Percentiles rank a stretch among this genome's conserved stretches.
These are phyloP conservation scores for Eucalyptus cladocalyx DNA, from an alignment of 345 rosid species.

Conservation along the genomic window DNA sequence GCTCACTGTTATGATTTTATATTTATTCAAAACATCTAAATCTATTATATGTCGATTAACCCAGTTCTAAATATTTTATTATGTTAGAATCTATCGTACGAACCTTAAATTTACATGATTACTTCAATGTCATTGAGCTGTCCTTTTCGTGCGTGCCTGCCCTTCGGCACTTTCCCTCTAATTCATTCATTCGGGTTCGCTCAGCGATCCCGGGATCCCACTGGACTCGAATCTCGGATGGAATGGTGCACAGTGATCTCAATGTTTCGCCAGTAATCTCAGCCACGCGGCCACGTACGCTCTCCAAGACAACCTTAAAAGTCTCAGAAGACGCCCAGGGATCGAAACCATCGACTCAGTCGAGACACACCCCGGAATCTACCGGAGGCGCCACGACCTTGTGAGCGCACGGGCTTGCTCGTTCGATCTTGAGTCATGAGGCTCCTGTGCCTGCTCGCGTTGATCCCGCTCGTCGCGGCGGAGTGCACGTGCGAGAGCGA, in stretches of 20 bases:
- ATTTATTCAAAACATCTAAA: too few species aligned
- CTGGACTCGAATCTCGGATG: not conserved
- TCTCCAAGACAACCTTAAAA: not conserved
- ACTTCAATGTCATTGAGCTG: too few species aligned
- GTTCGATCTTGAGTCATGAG: not conserved
- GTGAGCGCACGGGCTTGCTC: not conserved
- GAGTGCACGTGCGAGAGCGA: constrained; percentile 15
- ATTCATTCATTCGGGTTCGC: not conserved
- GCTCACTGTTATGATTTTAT: too few species aligned
- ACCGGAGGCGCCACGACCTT: not conserved
- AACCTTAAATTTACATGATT: too few species aligned
- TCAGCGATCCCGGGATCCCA: not conserved
- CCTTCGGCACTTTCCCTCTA: too few species aligned
- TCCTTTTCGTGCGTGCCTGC: too few species aligned
- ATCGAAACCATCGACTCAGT: not conserved
- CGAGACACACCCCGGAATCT: not conserved
- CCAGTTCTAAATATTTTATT: too few species aligned
- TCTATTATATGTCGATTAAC: too few species aligned
- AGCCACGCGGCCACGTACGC: not conserved
- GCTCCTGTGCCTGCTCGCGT: not conserved
- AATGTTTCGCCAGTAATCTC: not conserved
- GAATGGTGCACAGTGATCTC: not conserved
- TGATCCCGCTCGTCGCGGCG: not conserved
- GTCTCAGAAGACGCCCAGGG: not conserved
- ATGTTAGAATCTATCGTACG: too few species aligned